Evolutionary conservation across 202 grass and related monocot species (phyloP).

Genomic region (Panicum hallii): DNA sequence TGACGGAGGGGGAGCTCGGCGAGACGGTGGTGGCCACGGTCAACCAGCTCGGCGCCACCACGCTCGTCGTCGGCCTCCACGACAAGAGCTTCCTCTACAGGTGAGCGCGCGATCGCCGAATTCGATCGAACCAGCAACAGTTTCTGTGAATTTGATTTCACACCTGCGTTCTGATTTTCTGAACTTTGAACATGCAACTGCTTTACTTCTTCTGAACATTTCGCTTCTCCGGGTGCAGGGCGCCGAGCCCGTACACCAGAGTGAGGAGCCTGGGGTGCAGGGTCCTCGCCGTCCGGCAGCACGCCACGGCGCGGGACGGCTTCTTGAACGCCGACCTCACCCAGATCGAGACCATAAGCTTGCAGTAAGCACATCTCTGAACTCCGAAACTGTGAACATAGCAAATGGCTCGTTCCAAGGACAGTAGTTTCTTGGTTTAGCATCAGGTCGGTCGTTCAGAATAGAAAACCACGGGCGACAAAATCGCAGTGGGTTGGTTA

Average conservation of each 20-base stretch:
- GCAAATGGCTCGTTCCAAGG: background rate
- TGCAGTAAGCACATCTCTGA: slow-evolving; percentile 56
- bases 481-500: background rate
- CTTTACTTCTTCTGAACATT: slow-evolving; percentile 11
- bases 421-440: background rate
- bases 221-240: slow-evolving; percentile 52
- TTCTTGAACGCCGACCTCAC: slow-evolving; percentile 77
- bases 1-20: slow-evolving; percentile 75
- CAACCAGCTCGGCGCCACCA: slow-evolving; percentile 62
- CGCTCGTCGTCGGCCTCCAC: slow-evolving; percentile 88
- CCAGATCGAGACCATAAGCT: slow-evolving; percentile 72
- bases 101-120: background rate
- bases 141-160: background rate
- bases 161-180: background rate
- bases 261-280: slow-evolving; percentile 69
- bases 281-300: slow-evolving; percentile 78
- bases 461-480: background rate
- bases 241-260: slow-evolving; percentile 40
- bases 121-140: background rate
- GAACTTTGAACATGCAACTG: background rate
- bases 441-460: background rate
- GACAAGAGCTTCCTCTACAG: slow-evolving; percentile 87
- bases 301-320: slow-evolving; percentile 43
- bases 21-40: slow-evolving; percentile 69
- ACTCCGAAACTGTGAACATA: background rate